Percentiles rank a stretch among this genome's conserved stretches.
phyloP scores from a whole-genome alignment of 2,329 filamentous ascomycete species.

The Colletotrichum higginsianum region DNA sequence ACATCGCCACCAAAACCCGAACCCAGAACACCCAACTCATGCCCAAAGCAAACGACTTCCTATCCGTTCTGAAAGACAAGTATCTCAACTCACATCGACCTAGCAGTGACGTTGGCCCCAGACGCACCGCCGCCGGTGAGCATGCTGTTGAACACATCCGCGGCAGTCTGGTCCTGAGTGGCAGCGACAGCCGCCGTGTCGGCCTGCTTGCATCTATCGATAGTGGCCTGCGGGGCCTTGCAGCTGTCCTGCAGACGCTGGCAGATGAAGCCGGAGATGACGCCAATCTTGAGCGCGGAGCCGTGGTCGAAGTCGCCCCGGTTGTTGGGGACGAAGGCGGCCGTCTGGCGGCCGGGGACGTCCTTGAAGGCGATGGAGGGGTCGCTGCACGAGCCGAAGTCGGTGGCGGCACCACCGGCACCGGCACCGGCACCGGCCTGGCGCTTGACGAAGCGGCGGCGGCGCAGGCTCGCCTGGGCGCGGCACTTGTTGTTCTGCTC shows the following conservation, averaged over 20 bases:
- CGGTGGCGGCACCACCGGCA: conserved; percentile 40
- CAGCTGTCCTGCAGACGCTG: conserved; percentile 54
- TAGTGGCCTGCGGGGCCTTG: conserved; percentile 41
- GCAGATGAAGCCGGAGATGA: conserved; percentile 65
- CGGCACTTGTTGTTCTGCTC: conserved; percentile 58
- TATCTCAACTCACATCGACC: background rate
- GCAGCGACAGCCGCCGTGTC: conserved; percentile 41
- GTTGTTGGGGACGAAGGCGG: conserved; percentile 58
- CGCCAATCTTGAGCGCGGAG: conserved; percentile 56
- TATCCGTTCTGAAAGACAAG: background rate
- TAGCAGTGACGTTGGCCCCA: conserved; percentile 13
- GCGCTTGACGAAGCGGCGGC: conserved; percentile 38
- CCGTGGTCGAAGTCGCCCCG: conserved; percentile 65
- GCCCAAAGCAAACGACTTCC: background rate
- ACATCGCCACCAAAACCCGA: background rate
- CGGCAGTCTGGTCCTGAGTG: conserved; percentile 46
- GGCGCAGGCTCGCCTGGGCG: conserved; percentile 45
- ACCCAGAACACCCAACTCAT: background rate
- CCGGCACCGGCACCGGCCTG: conserved; percentile 22
- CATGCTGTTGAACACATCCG: conserved; percentile 46
- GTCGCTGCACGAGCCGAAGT: conserved; percentile 63
- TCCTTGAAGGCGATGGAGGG: conserved; percentile 65
- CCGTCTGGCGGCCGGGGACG: conserved; percentile 62
- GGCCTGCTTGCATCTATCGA: conserved; percentile 38
- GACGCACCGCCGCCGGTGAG: conserved; percentile 36